These are phyloP conservation scores for Wallacemonas collosoma DNA, from an alignment of 208 protist species.

Conservation along the genomic window DNA sequence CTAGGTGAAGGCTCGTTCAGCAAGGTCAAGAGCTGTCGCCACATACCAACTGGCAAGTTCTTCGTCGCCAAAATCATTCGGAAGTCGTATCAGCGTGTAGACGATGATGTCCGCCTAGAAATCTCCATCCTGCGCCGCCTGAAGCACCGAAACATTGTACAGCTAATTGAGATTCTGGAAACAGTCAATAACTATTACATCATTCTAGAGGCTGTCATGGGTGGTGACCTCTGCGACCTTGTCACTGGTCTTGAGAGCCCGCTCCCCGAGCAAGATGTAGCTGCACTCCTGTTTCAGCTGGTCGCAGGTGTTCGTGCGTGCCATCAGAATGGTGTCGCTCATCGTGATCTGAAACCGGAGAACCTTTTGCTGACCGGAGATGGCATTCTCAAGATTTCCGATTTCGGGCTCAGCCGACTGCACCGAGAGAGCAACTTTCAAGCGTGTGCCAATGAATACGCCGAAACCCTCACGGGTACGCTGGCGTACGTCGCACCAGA, in stretches of 20 bases:
- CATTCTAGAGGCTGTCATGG: constrained; percentile 83
- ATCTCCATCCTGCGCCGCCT: constrained; percentile 83
- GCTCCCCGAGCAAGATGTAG: constrained; percentile 65
- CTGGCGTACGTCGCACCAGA: constrained; percentile 84
- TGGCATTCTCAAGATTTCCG: constrained; percentile 82
- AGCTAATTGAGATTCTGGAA: constrained; percentile 84
- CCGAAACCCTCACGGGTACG: constrained; percentile 78
- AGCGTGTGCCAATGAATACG: constrained; percentile 62
- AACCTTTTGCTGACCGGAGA: constrained; percentile 88
- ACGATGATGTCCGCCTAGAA: constrained; percentile 75
- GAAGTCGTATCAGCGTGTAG: constrained; percentile 66
- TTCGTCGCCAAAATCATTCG: constrained; percentile 87
- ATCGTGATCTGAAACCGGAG: constrained; percentile 95
- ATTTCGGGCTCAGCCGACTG: constrained; percentile 89
- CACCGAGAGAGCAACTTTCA: constrained; percentile 72
- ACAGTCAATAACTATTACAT: constrained; percentile 89
- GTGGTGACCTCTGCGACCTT: constrained; percentile 83
- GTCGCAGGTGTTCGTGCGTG: constrained; percentile 69
- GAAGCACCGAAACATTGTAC: constrained; percentile 82
- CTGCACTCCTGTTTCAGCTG: constrained; percentile 75
- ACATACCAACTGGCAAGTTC: constrained; percentile 64
- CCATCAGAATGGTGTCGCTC: constrained; percentile 85
- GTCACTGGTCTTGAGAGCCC: constrained; percentile 54
- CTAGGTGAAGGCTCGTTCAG: constrained; percentile 77
- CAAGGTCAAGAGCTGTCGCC: constrained; percentile 78